These are phyloP conservation scores for Spizellomyces sp. DNA, from an alignment of 192 early-diverging fungal genomes.

Conservation along the genomic window DNA sequence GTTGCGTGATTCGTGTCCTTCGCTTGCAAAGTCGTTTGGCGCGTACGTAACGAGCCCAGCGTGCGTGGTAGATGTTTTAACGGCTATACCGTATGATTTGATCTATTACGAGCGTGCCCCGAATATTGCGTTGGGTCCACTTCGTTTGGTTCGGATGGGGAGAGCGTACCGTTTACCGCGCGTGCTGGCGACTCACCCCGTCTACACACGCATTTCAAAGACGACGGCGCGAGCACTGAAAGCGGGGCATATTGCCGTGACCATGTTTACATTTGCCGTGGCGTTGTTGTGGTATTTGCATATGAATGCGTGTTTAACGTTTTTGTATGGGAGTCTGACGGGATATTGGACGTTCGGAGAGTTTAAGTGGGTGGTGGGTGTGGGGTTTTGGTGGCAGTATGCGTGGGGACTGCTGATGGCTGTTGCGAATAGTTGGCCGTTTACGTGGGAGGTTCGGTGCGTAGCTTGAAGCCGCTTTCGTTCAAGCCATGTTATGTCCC, in stretches of 20 bases:
- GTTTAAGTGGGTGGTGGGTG: background rate
- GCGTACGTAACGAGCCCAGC: no score
- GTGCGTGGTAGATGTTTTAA: no score
- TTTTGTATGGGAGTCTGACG: slow-evolving; percentile 4
- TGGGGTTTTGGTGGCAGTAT: slow-evolving; percentile 8
- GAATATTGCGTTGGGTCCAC: background rate
- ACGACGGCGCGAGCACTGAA: background rate
- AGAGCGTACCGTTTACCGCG: background rate
- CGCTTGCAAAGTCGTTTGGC: no score
- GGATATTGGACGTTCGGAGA: slow-evolving; percentile 4
- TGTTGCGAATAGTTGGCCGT: slow-evolving; percentile 22
- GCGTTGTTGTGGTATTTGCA: slow-evolving; percentile 22
- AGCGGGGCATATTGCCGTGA: background rate
- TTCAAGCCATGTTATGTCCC: background rate
- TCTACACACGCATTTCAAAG: background rate
- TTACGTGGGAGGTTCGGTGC: slow-evolving; percentile 6
- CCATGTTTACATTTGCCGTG: background rate
- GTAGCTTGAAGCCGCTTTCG: background rate
- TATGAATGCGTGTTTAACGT: slow-evolving; percentile 20
- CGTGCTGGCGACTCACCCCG: background rate
- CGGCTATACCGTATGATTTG: no score
- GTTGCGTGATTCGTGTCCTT: no score
- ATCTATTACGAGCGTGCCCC: slow-evolving; percentile 1
- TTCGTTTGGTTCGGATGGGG: slow-evolving; percentile 10
- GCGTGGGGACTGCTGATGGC: slow-evolving; percentile 21